Conservation (phyloP, 2,329 filamentous ascomycete genomes). For the Monilinia laxa region DNA sequence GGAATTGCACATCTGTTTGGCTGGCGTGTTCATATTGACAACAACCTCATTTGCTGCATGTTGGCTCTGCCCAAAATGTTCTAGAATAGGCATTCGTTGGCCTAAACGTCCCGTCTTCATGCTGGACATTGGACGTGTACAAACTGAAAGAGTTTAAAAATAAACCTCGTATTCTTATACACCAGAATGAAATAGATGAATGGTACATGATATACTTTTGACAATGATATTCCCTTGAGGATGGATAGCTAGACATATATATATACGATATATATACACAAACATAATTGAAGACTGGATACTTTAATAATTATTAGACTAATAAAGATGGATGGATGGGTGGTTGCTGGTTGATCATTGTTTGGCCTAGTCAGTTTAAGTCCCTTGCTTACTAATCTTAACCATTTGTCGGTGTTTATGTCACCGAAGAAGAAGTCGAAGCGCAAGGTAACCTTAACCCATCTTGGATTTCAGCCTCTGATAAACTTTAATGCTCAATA, state of each 20-base stretch:
- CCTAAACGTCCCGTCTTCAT: neutral
- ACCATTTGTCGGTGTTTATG: neutral
- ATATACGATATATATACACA: neutral
- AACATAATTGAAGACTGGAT: neutral
- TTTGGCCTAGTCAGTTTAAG: too few relatives aligned
- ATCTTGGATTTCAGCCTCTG: conserved; percentile 20
- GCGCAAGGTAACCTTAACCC: conserved; percentile 13
- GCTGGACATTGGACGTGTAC: conserved; percentile 13
- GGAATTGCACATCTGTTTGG: neutral
- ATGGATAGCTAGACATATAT: neutral
- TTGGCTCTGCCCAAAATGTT: conserved; percentile 15
- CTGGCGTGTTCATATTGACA: conserved; percentile 16
- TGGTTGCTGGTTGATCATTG: too few relatives aligned
- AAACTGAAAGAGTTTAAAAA: neutral
- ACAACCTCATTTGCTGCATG: conserved; percentile 5
- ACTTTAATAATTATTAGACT: neutral
- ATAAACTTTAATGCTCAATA: conserved; percentile 20
- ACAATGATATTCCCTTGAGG: neutral
- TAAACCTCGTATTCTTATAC: neutral
- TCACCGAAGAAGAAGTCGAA: conserved; percentile 1
- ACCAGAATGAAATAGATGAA: neutral
- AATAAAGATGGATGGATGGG: too few relatives aligned
- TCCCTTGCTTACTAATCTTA: conserved; percentile 7
- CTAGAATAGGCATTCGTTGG: conserved; percentile 7
- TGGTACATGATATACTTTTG: neutral